Evolutionary conservation across 1,284 basidiomycete species (phyloP), one percentile per base, ranked within the genome.

Genomic region (Irpex sp.): DNA sequence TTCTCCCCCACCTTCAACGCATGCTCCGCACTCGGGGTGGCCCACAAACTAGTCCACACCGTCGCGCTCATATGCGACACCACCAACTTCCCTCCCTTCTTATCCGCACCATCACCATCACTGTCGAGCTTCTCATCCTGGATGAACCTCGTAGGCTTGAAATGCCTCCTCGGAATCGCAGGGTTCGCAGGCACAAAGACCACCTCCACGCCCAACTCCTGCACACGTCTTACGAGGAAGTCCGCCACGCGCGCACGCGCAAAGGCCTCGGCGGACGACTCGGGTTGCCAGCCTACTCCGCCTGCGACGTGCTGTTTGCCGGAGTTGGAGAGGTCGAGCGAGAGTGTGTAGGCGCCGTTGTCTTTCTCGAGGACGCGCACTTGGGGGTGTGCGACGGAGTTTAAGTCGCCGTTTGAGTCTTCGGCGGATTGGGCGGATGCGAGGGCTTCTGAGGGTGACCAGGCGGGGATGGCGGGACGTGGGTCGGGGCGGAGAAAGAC

Each of bases 401-500:
- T 17, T 19, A 1, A 1, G 17, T 19, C 15, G 9, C 9, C 15
- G 50, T 31, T 51, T 19, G 60, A 54, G 21, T 50, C 55, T 13
- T n/a, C 39, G n/a, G 11, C n/a, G 39, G 39, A 46, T 46, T 46
- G 13, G 13, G 11, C 39, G 39, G n/a, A n/a, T 0, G 39, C 39
- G 39, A 46, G 39, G 3, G 15, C 9, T 58, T 9, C 31, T 6
- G 50, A 15, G 13, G 26, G 17, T 7, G 9, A 61, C 68, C 66
- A 66, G 1, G 59, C 66, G 9, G 66, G 65, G 46, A 66, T 36
- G 11, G 74, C 68, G 13, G 79, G 80, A 15, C 76, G 68, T 1
- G 86, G 87, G 64, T 92, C 90, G 0, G 90, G 90, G 3, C 89
- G 77, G 11, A 84, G 79, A 66, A 82, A 90, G 0, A 91, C 83